These are phyloP conservation scores for Xylaria castorea DNA, from an alignment of 495 filamentous ascomycete species.

Conservation along the genomic window DNA sequence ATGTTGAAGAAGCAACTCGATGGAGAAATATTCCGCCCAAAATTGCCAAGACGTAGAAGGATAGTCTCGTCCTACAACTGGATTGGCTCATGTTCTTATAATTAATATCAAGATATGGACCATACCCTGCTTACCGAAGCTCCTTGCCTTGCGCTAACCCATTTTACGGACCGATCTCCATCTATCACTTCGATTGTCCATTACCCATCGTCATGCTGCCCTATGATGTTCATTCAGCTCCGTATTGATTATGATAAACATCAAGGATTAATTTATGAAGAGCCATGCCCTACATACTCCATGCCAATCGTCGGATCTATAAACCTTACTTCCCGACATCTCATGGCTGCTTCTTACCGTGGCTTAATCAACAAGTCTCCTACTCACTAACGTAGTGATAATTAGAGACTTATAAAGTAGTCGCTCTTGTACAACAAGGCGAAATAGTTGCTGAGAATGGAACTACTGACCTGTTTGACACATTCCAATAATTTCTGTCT, in stretches of 20 bases:
- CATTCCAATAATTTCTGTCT: too few species aligned
- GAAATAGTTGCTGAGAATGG: too few species aligned
- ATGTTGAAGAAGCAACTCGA: background rate
- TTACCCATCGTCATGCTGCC: background rate
- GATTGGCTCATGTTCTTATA: constrained; percentile 3
- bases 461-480: too few species aligned
- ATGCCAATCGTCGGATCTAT: too few species aligned
- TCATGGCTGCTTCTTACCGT: background rate
- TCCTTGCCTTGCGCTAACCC: background rate
- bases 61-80: background rate
- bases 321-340: too few species aligned
- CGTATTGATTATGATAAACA: background rate
- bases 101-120: background rate
- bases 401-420: too few species aligned
- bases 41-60: background rate
- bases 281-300: too few species aligned
- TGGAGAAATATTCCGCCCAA: background rate
- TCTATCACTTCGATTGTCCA: background rate
- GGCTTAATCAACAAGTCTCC: too few species aligned
- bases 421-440: too few species aligned
- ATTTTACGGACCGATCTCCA: background rate
- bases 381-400: too few species aligned
- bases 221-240: background rate
- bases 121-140: background rate
- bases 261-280: background rate